These are phyloP conservation scores for Acorus gramineus DNA, from an alignment of 106 monocot genomes.

Conservation along the genomic window DNA sequence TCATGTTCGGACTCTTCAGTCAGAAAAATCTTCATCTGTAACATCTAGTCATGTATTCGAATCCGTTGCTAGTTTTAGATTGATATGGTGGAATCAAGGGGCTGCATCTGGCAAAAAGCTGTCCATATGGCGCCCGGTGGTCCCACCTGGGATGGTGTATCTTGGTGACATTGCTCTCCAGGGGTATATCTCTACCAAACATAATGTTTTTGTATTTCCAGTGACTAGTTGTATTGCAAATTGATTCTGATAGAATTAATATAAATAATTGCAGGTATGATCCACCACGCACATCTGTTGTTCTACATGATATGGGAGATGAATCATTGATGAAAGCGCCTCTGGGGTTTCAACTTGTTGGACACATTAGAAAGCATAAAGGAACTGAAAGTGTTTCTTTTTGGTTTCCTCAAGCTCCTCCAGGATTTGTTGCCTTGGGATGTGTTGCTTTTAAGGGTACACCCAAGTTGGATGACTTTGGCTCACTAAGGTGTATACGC, in stretches of 20 bases:
- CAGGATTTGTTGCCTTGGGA: conserved; percentile 83
- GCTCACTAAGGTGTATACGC: conserved; percentile 73
- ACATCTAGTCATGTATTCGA: conserved; percentile 60
- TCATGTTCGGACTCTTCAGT: conserved; percentile 13
- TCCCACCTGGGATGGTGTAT: conserved; percentile 67
- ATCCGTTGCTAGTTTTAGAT: conserved; percentile 62
- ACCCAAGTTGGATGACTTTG: conserved; percentile 58
- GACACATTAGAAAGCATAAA: conserved; percentile 58
- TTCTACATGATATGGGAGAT: conserved; percentile 58
- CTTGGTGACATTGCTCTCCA: conserved; percentile 88
- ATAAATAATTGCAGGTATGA: conserved; percentile 52
- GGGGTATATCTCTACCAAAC: conserved; percentile 30
- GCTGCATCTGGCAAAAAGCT: conserved; percentile 40
- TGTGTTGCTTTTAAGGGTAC: conserved; percentile 73
- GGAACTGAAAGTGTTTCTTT: conserved; percentile 53
- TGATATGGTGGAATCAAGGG: conserved; percentile 94
- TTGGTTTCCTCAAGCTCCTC: conserved; percentile 87
- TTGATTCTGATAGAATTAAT: too few species aligned
- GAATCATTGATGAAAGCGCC: conserved; percentile 52
- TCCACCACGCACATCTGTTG: conserved; percentile 67
- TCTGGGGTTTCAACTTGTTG: conserved; percentile 65
- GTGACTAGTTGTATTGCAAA: too few species aligned
- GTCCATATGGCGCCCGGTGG: conserved; percentile 92
- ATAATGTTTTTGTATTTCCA: not conserved
- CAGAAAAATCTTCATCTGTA: conserved; percentile 29